These are phyloP conservation scores for Adansonia digitata DNA, from an alignment of 345 rosid genomes.

Conservation along the genomic window DNA sequence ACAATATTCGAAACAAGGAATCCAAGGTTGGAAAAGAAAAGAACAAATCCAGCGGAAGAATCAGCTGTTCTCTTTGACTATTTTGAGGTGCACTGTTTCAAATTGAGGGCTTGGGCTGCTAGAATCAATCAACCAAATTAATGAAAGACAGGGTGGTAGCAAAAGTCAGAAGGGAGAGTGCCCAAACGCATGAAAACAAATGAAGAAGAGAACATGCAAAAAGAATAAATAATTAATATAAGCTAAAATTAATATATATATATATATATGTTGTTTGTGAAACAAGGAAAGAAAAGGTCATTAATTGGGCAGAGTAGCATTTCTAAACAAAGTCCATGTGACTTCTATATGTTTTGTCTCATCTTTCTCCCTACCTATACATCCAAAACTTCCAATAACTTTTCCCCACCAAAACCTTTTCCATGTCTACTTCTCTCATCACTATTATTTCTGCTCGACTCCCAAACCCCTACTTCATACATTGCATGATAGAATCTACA, in stretches of 20 bases:
- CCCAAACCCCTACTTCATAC: too few species aligned
- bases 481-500: neutral
- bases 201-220: neutral
- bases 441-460: neutral
- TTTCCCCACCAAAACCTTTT: neutral
- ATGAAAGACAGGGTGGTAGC: neutral
- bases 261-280: conserved; percentile 21
- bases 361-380: conserved; percentile 1
- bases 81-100: conserved; percentile 11
- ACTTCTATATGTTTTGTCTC: conserved; percentile 15
- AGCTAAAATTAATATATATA: too few species aligned
- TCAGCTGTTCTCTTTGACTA: conserved; percentile 4
- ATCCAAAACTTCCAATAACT: neutral
- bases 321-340: conserved; percentile 27
- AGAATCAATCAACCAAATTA: conserved; percentile 3
- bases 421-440: neutral
- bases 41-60: neutral
- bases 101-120: neutral
- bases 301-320: neutral
- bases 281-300: conserved; percentile 27
- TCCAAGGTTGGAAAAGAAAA: neutral
- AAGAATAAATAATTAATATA: conserved; percentile 29
- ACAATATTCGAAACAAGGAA: conserved; percentile 1
- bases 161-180: neutral
- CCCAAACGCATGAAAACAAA: conserved; percentile 20